Evolutionary conservation across 2,329 filamentous ascomycete genomes (phyloP), one percentile per base, ranked within the genome.

Genomic region (Colletotrichum cuscutae): DNA sequence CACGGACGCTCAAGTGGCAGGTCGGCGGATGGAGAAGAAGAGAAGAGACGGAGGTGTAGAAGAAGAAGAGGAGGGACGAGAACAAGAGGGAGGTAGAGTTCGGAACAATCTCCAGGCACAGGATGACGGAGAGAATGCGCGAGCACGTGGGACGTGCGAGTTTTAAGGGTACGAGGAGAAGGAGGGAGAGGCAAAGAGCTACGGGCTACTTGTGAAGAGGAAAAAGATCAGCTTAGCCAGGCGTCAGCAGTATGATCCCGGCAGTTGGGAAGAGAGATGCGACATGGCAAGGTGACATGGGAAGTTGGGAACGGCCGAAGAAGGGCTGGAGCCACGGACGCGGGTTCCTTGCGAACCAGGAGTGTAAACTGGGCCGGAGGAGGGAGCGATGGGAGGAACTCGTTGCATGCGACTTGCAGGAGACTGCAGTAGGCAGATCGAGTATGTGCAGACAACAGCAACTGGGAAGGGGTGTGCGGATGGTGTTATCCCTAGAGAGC

Each of bases 61-160:
- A 61, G 37, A 19, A 61, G 37, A 37, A 37, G 32, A 60, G 42
- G 42, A 53, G 62, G 26, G 42, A 59, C 6, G 37, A 42, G 37
- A 13, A 19, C 30, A 37, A 26, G 30, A 62, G 57, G 35, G 58
- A 68, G 49, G 32, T 6, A 64, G 37, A 52, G 49, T 22, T 42
- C 49, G 11, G 59, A 64, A 63, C 68, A 65, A 57, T 67, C 37
- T 35, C 24, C 35, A 26, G 24, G 37, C n/a, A 11, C 7, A 53
- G 15, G 30, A 71, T n/a, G 61, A 42, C 12, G 30, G 37, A 49
- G 26, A 67, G 61, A 19, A 24, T 7, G 19, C 19, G 22, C 22
- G 35, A 72, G 54, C 66, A 70, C 66, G 60, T 72, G 66, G 70
- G 70, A 70, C 66, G 70, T 65, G 70, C 66, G 46, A 60, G 49